These are phyloP conservation scores for Apiospora marii DNA, from an alignment of 2,329 filamentous ascomycete genomes.

Conservation along the genomic window DNA sequence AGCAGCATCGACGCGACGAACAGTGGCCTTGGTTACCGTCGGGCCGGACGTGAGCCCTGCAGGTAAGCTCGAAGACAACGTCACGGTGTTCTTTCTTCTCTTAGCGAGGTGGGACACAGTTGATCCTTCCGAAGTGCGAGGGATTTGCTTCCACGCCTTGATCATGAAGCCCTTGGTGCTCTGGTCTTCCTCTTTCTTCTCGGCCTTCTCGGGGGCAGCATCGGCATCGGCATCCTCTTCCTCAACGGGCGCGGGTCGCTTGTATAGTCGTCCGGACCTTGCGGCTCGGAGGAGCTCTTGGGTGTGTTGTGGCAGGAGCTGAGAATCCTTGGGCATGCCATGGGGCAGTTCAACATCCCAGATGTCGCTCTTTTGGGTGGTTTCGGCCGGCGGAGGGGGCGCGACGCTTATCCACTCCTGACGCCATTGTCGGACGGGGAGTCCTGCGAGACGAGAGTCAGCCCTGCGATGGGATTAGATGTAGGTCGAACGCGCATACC, in stretches of 20 bases:
- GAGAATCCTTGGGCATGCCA: conserved; percentile 85
- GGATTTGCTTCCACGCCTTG: conserved; percentile 68
- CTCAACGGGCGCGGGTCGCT: conserved; percentile 69
- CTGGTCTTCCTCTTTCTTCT: conserved; percentile 71
- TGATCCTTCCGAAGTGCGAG: conserved; percentile 63
- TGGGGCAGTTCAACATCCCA: conserved; percentile 80
- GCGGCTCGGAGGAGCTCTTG: conserved; percentile 85
- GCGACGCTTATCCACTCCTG: conserved; percentile 74
- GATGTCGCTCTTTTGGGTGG: conserved; percentile 67
- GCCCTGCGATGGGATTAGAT: conserved; percentile 14
- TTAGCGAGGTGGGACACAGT: conserved; percentile 65
- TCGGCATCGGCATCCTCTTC: conserved; percentile 66
- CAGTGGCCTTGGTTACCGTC: conserved; percentile 78
- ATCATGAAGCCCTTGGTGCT: conserved; percentile 60
- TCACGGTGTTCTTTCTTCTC: conserved; percentile 67
- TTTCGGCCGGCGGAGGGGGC: conserved; percentile 71
- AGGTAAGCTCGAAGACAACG: conserved; percentile 60
- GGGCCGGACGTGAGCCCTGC: conserved; percentile 55
- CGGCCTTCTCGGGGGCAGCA: conserved; percentile 56
- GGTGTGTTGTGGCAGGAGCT: conserved; percentile 78
- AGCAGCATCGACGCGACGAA: conserved; percentile 77
- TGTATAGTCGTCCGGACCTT: conserved; percentile 78
- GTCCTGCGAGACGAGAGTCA: conserved; percentile 58
- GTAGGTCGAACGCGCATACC: conserved; percentile 45
- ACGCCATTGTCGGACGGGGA: conserved; percentile 92